Conservation (phyloP, 495 filamentous ascomycete genomes). For the Penicillium goetzii region DNA sequence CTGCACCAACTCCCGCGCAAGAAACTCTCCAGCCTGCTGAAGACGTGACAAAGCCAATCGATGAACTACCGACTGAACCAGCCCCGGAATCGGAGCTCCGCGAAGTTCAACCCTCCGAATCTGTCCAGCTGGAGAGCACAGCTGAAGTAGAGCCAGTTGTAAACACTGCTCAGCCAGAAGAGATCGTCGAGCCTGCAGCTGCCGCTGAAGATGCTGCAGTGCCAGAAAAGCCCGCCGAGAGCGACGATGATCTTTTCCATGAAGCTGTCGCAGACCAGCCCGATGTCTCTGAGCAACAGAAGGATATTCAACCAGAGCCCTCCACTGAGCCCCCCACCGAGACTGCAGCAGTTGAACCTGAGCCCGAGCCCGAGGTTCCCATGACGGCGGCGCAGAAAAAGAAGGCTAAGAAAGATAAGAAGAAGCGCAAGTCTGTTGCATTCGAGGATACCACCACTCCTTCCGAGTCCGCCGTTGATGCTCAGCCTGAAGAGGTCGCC, state of each 20-base stretch:
- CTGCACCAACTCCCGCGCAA: constrained; percentile 8
- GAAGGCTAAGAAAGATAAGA: constrained; percentile 41
- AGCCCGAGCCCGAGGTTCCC: constrained; percentile 20
- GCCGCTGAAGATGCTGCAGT: constrained; percentile 1
- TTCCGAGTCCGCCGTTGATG: constrained; percentile 18
- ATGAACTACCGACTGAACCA: not conserved
- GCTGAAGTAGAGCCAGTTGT: not conserved
- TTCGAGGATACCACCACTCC: constrained; percentile 29
- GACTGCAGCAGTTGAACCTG: not conserved
- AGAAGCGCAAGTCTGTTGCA: constrained; percentile 36
- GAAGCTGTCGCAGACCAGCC: constrained; percentile 31
- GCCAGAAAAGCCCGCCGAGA: constrained; percentile 19
- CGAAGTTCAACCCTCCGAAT: constrained; percentile 4
- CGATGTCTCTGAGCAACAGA: constrained; percentile 8
- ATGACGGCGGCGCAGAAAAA: constrained; percentile 24
- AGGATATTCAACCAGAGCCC: constrained; percentile 11
- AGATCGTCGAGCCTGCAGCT: constrained; percentile 8
- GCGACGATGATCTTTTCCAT: constrained; percentile 31
- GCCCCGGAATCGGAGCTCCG: not conserved
- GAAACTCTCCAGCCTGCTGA: not conserved
- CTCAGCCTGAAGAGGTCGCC: constrained; percentile 13
- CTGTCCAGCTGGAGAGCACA: constrained; percentile 3
- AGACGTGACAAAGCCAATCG: not conserved
- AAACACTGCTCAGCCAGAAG: not conserved
- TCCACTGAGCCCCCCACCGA: constrained; percentile 7